Base-by-base conservation (phyloP, 495 filamentous ascomycete species). In the Daldinia bambusicola region DNA sequence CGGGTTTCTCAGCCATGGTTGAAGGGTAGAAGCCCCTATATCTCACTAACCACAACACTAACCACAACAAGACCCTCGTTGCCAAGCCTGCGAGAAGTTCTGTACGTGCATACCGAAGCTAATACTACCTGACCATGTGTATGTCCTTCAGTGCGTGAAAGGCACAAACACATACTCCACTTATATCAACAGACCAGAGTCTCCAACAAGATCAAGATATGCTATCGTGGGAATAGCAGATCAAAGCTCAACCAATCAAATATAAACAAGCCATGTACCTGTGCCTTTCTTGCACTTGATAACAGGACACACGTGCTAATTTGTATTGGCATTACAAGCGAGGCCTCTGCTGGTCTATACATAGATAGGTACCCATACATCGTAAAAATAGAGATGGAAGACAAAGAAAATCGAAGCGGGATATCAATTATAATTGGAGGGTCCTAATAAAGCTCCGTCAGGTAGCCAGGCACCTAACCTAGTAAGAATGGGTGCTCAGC, bases 1-100 rank as follows among this genome's bases (percentile, higher is more conserved):
- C 61, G 61, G 62, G 22, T 38, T 40, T 41, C 61, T 66, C 57
- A 65, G 65, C 70, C 70, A 53, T 60, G 12, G 26, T 73, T 26
- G 61, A 65, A 66, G 61, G 38, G 16, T 16, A 26, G 26, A 26
- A 26, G 26, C 26, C 26, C 26, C 26, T 3, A 1, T 26, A 26
- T 26, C 3, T 26, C 26, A 26, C 26, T 26, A 38, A 61, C 40
- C 10, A 61, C 56, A 69, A 64, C 51, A 12, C 43, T 48, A 48
- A 48, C 43, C 16, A 22, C 43, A 48, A 48, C 26, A 48, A 6
- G 16, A 45, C 41, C 16, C 43, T 12, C 43, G 2, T 48, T 48
- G 8, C 16, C 9, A 16, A 16, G 43, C 4, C 41, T 45, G 41
- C 9, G 40, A n/a, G 40, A 43, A 43, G 40, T n/a, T 45, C 43